phyloP scores from a whole-genome alignment of 129 eudicot genomes.

The Saposhnikovia divaricata region DNA sequence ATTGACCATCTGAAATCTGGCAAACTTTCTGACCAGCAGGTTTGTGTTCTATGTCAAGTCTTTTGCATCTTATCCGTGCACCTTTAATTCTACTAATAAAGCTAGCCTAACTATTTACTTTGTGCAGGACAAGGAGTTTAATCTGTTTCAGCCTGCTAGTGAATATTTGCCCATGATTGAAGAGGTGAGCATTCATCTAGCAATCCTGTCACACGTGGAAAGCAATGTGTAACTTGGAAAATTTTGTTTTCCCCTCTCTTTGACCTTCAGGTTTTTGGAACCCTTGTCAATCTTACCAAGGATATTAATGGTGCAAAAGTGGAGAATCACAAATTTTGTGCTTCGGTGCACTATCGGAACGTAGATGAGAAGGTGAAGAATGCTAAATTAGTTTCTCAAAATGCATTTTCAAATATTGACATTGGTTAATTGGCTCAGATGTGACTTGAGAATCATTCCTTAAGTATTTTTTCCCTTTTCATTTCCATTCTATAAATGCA shows the following conservation, averaged over 20 bases:
- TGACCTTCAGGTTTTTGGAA: conserved; percentile 58
- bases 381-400: not conserved
- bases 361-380: conserved; percentile 75
- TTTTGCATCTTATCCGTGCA: not conserved
- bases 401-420: not conserved
- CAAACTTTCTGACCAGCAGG: conserved; percentile 58
- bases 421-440: not conserved
- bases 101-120: not conserved
- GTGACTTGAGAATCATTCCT: not conserved
- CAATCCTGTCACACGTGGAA: not conserved
- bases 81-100: not conserved
- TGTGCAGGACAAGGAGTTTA: conserved; percentile 62
- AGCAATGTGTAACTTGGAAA: not conserved
- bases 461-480: not conserved
- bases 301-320: conserved; percentile 78
- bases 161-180: conserved; percentile 80
- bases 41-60: conserved; percentile 12
- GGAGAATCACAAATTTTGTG: conserved; percentile 87
- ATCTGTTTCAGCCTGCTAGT: conserved; percentile 82
- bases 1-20: conserved; percentile 22
- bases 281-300: conserved; percentile 60
- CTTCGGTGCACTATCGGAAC: conserved; percentile 94
- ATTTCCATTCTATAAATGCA: conserved; percentile 18
- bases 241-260: not conserved
- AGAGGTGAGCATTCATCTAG: conserved; percentile 38